phyloP scores from a whole-genome alignment of 176 grass and related monocot genomes.

The Oryza glumipatula region DNA sequence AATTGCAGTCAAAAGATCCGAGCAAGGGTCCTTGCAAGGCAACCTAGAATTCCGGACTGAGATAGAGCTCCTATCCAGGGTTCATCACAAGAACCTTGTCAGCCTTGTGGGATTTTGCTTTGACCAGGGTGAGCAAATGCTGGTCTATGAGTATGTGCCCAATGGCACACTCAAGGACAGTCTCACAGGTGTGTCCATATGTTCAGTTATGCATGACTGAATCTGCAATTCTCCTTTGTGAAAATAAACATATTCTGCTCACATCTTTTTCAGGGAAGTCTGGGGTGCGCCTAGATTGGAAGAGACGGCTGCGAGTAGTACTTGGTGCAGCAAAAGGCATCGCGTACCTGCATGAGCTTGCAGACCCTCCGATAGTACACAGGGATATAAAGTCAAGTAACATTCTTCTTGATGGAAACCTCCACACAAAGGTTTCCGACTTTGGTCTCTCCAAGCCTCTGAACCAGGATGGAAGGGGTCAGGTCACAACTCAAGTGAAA shows the following conservation, averaged over 20 bases:
- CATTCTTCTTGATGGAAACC: constrained; percentile 68
- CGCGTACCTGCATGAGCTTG: constrained; percentile 85
- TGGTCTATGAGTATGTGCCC: constrained; percentile 83
- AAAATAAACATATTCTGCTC: neutral
- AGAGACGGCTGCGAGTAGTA: constrained; percentile 56
- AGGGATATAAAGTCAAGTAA: constrained; percentile 93
- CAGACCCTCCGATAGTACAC: constrained; percentile 80
- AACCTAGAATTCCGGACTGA: constrained; percentile 72
- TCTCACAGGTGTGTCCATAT: constrained; percentile 50
- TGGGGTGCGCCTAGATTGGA: constrained; percentile 85
- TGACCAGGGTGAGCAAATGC: constrained; percentile 76
- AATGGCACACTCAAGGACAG: constrained; percentile 90
- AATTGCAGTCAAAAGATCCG: constrained; percentile 72
- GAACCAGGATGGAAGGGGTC: constrained; percentile 42
- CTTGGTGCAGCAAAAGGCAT: constrained; percentile 78
- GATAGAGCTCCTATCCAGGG: constrained; percentile 76
- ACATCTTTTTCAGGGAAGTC: constrained; percentile 61
- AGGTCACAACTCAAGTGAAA: constrained; percentile 75
- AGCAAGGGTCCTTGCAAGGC: constrained; percentile 74
- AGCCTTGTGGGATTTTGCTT: constrained; percentile 78
- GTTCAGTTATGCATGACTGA: neutral
- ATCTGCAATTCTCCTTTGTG: neutral
- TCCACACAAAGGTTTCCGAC: constrained; percentile 84
- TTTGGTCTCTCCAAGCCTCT: constrained; percentile 84
- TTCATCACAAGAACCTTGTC: constrained; percentile 90